These are phyloP conservation scores for Aureobasidium musti DNA, from an alignment of 2,329 filamentous ascomycete genomes.

Conservation along the genomic window DNA sequence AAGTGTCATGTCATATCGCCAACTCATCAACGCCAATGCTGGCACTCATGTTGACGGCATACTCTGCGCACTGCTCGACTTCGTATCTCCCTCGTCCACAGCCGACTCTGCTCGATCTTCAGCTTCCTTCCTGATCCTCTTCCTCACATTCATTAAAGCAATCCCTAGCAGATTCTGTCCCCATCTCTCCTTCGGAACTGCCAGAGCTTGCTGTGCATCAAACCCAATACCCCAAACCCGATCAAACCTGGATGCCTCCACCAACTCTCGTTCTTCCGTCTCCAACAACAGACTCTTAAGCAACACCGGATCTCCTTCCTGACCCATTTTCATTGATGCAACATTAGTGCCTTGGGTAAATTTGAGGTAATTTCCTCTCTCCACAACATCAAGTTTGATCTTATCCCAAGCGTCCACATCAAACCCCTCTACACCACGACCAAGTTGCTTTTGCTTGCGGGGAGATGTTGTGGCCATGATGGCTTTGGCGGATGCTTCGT, in stretches of 20 bases:
- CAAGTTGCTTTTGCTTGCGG: conserved; percentile 56
- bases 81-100: too few species aligned
- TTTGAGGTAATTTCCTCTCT: conserved; percentile 61
- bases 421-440: conserved; percentile 58
- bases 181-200: conserved; percentile 54
- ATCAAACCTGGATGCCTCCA: conserved; percentile 61
- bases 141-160: conserved; percentile 62
- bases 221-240: conserved; percentile 68
- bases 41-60: too few species aligned
- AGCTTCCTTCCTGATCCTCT: conserved; percentile 51
- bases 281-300: conserved; percentile 55
- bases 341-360: conserved; percentile 51
- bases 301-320: neutral
- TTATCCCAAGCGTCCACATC: conserved; percentile 54
- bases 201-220: conserved; percentile 52
- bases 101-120: neutral
- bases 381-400: conserved; percentile 58
- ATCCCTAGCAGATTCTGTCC: conserved; percentile 66
- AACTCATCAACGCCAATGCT: neutral
- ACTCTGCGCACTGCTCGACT: too few species aligned
- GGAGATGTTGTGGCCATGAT: conserved; percentile 8
- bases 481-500: neutral
- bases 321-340: neutral
- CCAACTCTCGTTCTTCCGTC: conserved; percentile 62
- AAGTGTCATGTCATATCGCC: too few species aligned